Percentiles rank a stretch among this genome's conserved stretches.
phyloP scores from a whole-genome alignment of 331 rosid genomes.

The Erythrophleum ivorense region DNA sequence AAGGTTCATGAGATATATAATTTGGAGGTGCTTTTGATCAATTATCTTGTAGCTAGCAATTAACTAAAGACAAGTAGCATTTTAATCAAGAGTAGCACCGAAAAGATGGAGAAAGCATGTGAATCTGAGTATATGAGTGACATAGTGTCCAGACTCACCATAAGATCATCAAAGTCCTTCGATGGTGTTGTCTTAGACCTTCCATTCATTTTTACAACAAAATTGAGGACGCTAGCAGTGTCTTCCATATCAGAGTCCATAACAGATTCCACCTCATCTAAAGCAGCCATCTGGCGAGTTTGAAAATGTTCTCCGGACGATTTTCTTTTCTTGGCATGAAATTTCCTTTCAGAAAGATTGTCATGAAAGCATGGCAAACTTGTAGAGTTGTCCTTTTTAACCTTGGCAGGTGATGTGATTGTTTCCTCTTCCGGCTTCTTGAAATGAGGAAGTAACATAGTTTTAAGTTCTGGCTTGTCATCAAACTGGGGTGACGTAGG shows the following conservation, averaged over 20 bases:
- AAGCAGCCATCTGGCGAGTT: slow-evolving; percentile 27
- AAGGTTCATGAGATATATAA: slow-evolving; percentile 2
- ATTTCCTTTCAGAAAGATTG: slow-evolving; percentile 36
- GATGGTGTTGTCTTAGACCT: slow-evolving; percentile 39
- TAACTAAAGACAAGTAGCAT: slow-evolving; percentile 23
- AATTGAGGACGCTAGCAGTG: slow-evolving; percentile 66
- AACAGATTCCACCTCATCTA: slow-evolving; percentile 40
- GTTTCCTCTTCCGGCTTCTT: slow-evolving; percentile 41
- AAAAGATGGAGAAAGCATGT: slow-evolving; percentile 27
- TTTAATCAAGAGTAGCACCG: not conserved
- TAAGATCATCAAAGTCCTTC: slow-evolving; percentile 34
- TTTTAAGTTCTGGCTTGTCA: slow-evolving; percentile 20
- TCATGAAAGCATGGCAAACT: slow-evolving; percentile 30
- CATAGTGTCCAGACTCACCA: slow-evolving; percentile 44
- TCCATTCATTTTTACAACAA: slow-evolving; percentile 44
- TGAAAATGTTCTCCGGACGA: slow-evolving; percentile 37
- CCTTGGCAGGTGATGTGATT: slow-evolving; percentile 20
- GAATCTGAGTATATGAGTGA: slow-evolving; percentile 2
- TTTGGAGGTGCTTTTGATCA: not conserved
- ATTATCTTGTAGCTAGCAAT: slow-evolving; percentile 4
- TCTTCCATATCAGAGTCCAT: slow-evolving; percentile 62
- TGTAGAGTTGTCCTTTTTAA: slow-evolving; percentile 36
- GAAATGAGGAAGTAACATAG: not conserved
- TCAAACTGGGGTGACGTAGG: slow-evolving; percentile 20
- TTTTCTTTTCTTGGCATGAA: slow-evolving; percentile 37